Conservation (phyloP, 306 rosid genomes). For the Glycine soja region DNA sequence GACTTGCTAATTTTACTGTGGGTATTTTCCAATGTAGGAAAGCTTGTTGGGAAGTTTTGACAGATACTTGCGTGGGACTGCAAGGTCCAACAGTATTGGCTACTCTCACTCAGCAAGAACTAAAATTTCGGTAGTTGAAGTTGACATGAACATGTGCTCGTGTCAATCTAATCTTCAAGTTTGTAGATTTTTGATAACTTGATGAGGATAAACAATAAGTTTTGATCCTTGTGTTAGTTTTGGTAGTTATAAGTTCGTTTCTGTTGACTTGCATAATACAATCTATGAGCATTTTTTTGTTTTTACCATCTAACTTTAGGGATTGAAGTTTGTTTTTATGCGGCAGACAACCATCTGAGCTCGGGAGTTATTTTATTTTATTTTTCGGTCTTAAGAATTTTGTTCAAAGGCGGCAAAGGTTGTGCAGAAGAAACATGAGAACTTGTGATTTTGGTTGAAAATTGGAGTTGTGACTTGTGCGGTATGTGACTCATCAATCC, state of each 20-base stretch:
- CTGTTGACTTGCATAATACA: conserved; percentile 2
- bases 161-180: conserved; percentile 19
- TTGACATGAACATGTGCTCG: neutral
- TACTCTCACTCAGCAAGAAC: neutral
- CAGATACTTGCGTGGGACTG: neutral
- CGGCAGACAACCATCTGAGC: neutral
- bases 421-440: conserved; percentile 24
- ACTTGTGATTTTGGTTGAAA: conserved; percentile 16
- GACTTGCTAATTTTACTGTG: conserved; percentile 32
- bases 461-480: neutral
- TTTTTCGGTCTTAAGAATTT: neutral
- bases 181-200: conserved; percentile 7
- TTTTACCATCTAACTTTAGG: conserved; percentile 18
- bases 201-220: neutral
- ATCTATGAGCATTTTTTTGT: neutral
- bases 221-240: conserved; percentile 9
- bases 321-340: conserved; percentile 18
- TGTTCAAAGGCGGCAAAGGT: neutral
- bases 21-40: conserved; percentile 43
- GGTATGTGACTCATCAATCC: neutral
- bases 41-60: conserved; percentile 30
- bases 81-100: conserved; percentile 21
- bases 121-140: conserved; percentile 22
- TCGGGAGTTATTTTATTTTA: neutral
- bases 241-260: conserved; percentile 27